Base-by-base conservation (phyloP, 176 grass and related monocot genomes). In the Phyllostachys edulis region DNA sequence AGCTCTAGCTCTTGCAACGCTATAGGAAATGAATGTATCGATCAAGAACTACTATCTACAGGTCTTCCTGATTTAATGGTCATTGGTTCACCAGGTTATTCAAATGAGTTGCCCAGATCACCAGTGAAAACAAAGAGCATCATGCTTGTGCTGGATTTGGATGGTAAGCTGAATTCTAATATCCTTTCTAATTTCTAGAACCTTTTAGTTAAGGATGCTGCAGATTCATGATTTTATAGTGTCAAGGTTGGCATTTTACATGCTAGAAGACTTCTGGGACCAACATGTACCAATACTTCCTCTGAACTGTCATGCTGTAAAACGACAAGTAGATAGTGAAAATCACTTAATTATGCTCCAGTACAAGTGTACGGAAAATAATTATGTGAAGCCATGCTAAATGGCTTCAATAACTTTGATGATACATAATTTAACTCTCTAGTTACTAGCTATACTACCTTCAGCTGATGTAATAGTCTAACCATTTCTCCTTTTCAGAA, bases 141-240 rank as follows among this genome's bases (percentile, higher is more conserved):
- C 61, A 79, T 88, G 38, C 91, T 93, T 82, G 91, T 93, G 14
- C 88, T 93, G 45, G 91, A 93, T 90, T 76, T 93, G 78, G 91
- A 93, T 64, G 88, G 91, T 93, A 83, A 87, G 87, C 24, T 78
- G 21, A 77, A 64, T 29, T 8, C 12, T 83, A 55, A 6, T 21
- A 55, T 55, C 52, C 17, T 55, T 59, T 40, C 18, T 34, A 70
- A 57, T 70, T 59, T 24, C 52, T 4, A 5, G 20, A 66, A 73
- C 3, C 70, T 51, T 51, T 27, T 4, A 50, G 6, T 32, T 51
- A 51, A 20, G 52, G 52, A 55, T 55, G 52, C 52, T 21, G 16
- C 52, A 55, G 52, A 21, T 55, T 55, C 52, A 55, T 21, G 52
- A 51, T 51, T 55, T 55, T 55, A 55, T 55, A 55, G 52, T 55